These are phyloP conservation scores for Orychophragmus violaceus DNA, from an alignment of 345 rosid genomes.

Conservation along the genomic window DNA sequence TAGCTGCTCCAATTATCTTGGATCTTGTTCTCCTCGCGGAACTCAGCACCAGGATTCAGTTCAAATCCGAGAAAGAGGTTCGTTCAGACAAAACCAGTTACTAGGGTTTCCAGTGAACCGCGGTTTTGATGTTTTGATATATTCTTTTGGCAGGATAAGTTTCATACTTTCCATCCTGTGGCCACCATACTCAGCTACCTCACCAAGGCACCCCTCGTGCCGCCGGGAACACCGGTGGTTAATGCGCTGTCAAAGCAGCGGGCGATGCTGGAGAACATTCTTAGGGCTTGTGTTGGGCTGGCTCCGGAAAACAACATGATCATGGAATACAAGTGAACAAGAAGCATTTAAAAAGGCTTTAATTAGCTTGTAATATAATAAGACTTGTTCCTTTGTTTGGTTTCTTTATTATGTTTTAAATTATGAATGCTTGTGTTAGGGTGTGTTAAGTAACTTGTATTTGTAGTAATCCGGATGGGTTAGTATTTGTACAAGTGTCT, in stretches of 20 bases:
- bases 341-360: neutral
- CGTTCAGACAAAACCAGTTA: neutral
- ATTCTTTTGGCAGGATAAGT: slow-evolving; percentile 56
- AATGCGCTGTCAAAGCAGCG: slow-evolving; percentile 93
- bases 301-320: slow-evolving; percentile 99
- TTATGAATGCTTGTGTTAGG: slow-evolving; percentile 11
- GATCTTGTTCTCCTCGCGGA: slow-evolving; percentile 95
- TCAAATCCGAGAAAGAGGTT: slow-evolving; percentile 91
- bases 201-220: slow-evolving; percentile 94
- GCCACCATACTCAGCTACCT: slow-evolving; percentile 95
- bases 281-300: slow-evolving; percentile 90
- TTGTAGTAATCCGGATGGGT: slow-evolving; percentile 8
- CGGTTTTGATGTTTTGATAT: neutral
- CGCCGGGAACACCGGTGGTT: slow-evolving; percentile 93
- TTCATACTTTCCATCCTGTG: slow-evolving; percentile 93
- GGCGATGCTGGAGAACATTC: slow-evolving; percentile 94
- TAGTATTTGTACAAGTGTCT: slow-evolving; percentile 1
- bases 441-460: neutral
- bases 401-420: neutral
- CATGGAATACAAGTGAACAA: slow-evolving; percentile 81
- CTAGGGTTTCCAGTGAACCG: neutral
- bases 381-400: neutral
- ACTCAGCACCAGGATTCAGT: slow-evolving; percentile 87
- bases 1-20: slow-evolving; percentile 93
- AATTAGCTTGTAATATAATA: neutral